A percentile compares a stretch with the other conserved stretches of the same genome.
Conservation (phyloP, 1,284 basidiomycete genomes). For the Moesziomyces antarcticus region DNA sequence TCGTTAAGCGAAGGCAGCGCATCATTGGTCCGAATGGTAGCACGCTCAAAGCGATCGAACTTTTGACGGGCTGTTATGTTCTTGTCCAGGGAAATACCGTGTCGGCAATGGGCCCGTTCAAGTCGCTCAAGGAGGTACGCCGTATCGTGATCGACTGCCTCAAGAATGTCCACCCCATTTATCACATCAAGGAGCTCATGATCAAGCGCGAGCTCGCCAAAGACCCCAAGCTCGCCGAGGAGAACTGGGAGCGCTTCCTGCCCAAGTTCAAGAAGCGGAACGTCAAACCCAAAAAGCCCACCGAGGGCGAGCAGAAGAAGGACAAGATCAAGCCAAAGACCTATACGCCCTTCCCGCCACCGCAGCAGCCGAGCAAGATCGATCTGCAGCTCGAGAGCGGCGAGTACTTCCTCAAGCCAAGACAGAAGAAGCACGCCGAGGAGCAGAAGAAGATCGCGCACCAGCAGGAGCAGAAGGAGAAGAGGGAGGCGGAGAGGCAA, state of each 20-base stretch:
- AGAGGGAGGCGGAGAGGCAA: conserved; percentile 54
- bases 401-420: conserved; percentile 74
- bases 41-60: conserved; percentile 98
- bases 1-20: conserved; percentile 93
- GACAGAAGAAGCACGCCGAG: conserved; percentile 74
- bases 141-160: conserved; percentile 97
- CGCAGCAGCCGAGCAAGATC: conserved; percentile 92
- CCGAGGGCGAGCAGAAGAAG: conserved; percentile 58
- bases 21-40: conserved; percentile 97
- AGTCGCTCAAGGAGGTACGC: conserved; percentile 93
- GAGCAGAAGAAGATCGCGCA: conserved; percentile 43
- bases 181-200: conserved; percentile 99
- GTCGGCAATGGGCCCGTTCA: conserved; percentile 95
- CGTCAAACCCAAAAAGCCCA: conserved; percentile 75
- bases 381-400: conserved; percentile 94
- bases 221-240: conserved; percentile 92
- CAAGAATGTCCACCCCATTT: conserved; percentile 99
- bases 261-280: conserved; percentile 95
- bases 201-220: conserved; percentile 97
- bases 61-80: conserved; percentile 95
- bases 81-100: conserved; percentile 98
- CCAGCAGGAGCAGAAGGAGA: conserved; percentile 48
- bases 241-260: conserved; percentile 97
- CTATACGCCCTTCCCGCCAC: conserved; percentile 99
- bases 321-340: conserved; percentile 79